Base-by-base conservation (phyloP, 2,329 filamentous ascomycete species). In the Lachnellula subtilissima region DNA sequence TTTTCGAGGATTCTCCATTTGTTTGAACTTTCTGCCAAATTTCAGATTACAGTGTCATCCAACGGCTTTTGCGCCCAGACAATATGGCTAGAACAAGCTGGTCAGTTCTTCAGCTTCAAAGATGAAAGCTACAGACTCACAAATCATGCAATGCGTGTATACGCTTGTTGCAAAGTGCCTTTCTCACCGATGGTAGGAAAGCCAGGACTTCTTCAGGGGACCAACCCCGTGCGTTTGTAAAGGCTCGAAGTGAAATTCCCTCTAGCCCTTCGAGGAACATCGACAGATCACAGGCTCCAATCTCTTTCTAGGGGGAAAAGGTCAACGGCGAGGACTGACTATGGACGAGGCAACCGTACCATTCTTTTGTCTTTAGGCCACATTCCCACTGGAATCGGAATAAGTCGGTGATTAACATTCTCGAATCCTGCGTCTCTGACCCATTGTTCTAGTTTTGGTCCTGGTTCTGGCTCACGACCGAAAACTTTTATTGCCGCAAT, bases 381-480 rank as follows among this genome's bases (percentile, higher is more conserved):
- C 6, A 69, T 67, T 7, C 74, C 73, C 23, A 76, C 65, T 1
- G 75, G 75, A 28, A 61, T 55, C n/a, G 54, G 40, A 15, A 56
- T 46, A 4, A 55, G 19, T 15, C 55, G 39, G 22, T 60, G 50
- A 28, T 54, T 51, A 5, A 77, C 69, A 53, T 75, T 70, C 5
- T 69, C 68, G 59, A 77, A 77, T 6, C 75, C 75, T 9, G 70
- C 71, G 28, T 69, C 60, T 39, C 59, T 55, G 35, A 73, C 68
- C 58, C 58, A 60, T 42, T 57, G 48, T 42, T 57, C 47, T 52
- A 60, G 54, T 36, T 52, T 59, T 19, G 53, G 53, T 15, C 53
- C 59, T 22, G 54, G 52, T 23, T 60, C 55, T 23, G 52, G 39
- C 32, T 56, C 52, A 28, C 55, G 49, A 19, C 53, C 58, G 6